Conservation (phyloP, 306 rosid species). For the Cucumis hystrix region DNA sequence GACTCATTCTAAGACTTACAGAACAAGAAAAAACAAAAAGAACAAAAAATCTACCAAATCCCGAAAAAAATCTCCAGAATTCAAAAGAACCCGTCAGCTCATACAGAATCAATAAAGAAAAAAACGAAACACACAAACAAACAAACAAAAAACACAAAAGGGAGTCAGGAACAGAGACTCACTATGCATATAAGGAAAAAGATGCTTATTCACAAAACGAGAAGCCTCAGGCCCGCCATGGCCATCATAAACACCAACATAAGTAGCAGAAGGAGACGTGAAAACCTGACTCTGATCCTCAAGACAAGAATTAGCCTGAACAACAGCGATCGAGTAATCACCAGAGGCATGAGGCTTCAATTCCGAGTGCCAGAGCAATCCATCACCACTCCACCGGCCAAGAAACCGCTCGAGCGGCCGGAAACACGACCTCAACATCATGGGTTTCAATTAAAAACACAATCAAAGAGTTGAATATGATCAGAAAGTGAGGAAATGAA, state of each 20-base stretch:
- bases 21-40: background rate
- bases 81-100: background rate
- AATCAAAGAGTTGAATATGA: background rate
- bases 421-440: conserved; percentile 41
- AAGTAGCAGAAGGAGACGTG: conserved; percentile 71
- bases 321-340: conserved; percentile 91
- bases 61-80: background rate
- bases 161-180: background rate
- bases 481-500: background rate
- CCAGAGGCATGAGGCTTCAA: conserved; percentile 81
- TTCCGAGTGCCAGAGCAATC: conserved; percentile 77
- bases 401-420: conserved; percentile 45
- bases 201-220: conserved; percentile 62
- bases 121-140: background rate
- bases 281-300: conserved; percentile 97
- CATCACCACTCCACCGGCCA: conserved; percentile 37
- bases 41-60: background rate
- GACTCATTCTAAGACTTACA: background rate
- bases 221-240: conserved; percentile 99
- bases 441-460: background rate
- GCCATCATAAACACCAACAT: conserved; percentile 84
- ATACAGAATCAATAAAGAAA: background rate
- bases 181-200: conserved; percentile 65
- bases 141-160: background rate
- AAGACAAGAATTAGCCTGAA: conserved; percentile 69